Base-by-base conservation (phyloP, 768 basidiomycete genomes). In the Phaffia australis region DNA sequence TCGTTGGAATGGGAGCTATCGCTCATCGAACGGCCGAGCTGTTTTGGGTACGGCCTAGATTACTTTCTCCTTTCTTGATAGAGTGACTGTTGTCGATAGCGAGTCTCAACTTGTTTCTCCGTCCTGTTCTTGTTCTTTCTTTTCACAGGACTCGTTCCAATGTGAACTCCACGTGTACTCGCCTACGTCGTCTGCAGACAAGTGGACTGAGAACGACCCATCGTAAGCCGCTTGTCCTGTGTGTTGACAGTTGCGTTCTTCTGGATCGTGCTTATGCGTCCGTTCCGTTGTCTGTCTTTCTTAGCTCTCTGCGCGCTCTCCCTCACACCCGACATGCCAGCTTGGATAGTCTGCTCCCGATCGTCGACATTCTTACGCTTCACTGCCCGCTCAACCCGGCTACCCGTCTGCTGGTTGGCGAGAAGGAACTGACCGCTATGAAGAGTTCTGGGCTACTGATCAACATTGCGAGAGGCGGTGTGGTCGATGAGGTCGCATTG, bases 391-490 rank as follows among this genome's bases (percentile, higher is more conserved):
- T 83, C 25, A 81, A 82, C 0, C 78, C 80, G 2, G 71, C 76
- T 25, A 84, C 85, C 0, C 75, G 74, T 2, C 78, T 80, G n/a
- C 76, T 86, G 29, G 76, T 86, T 56, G 78, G 76, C 3, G 77
- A 76, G 5, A 69, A 74, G 8, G 83, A 85, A 61, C 74, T 86
- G 21, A 77, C 73, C 1, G 70, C 77, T 25, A 80, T 88, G 81
- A 85, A 85, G 72, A 75, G 79, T 0, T 78, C 81, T 2, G 81
- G 84, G 0, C 79, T 84, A 70, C 77, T 87, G 60, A 80, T 87
- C 72, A 88, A 87, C 71, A 85, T 85, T 0, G 83, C 83, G 1
- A 75, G 85, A 64, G 86, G 86, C 0, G 84, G 84, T 1, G 73
- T 88, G 27, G 80, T 88, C 6, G 81, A 86, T 64, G 85, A 87